Base-by-base conservation (phyloP, 257 asterid species). In the Rehmannia glutinosa region DNA sequence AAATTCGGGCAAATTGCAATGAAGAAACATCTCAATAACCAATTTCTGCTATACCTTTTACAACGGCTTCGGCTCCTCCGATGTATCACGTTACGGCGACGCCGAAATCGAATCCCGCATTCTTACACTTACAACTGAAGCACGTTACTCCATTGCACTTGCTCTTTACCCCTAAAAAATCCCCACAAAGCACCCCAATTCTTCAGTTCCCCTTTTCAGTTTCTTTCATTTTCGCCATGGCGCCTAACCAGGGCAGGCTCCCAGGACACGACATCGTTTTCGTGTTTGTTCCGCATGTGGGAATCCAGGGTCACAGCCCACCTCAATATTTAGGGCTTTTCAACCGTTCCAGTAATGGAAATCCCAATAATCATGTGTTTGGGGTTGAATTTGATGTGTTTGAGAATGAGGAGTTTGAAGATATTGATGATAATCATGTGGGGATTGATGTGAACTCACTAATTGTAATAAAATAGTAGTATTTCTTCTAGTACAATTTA, bases 251-350 rank as follows among this genome's bases (percentile, higher is more conserved):
- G 39, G 64, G 52, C 5, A 25, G 39, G 36, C 57, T 43, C 4
- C 80, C 80, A 16, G 88, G 88, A 5, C 88, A 83, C 42, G 86
- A 86, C 8, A 61, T 83, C 25, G 82, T 80, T 24, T 80, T 83
- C 82, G 53, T 80, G 64, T 83, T 83, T 39, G 80, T 54, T 0
- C 83, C 86, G 0, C 56, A 51, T 3, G 57, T 70, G 2, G 86
- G 83, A 6, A 66, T 80, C 28, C 63, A 75, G 5, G 83, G 82
- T 16, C 45, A 78, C 8, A 71, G 53, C 16, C 24, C 88, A 1
- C 4, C 82, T 11, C 86, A 83, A 17, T 46, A 83, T 56, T 45
- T 83, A 13, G 86, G 88, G 1, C 16, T 83, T 3, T 59, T 83
- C 20, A 80, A 83, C 10, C 65, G 63, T 4, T 69, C 78, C 8